A percentile compares a stretch with the other conserved stretches of the same genome.
phyloP scores from a whole-genome alignment of 148 eudicot genomes.

The Vaccinium macrocarpon region DNA sequence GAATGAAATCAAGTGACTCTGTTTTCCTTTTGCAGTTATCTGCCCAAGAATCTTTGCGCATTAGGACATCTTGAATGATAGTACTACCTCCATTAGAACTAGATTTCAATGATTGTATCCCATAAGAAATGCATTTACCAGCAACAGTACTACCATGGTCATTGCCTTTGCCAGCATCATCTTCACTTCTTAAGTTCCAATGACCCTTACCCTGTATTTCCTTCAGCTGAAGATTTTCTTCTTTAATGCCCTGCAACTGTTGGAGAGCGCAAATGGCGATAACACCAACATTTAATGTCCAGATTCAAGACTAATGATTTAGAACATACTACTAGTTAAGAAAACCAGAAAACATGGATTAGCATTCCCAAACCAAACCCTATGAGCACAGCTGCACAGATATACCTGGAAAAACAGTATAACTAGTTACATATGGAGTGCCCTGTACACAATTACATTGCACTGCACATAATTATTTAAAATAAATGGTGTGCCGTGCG shows the following conservation, averaged over 20 bases:
- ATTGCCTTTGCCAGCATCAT: constrained; percentile 16
- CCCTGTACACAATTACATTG: not conserved
- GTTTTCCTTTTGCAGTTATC: constrained; percentile 11
- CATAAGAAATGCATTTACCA: constrained; percentile 11
- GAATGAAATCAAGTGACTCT: constrained; percentile 5
- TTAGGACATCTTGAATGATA: constrained; percentile 15
- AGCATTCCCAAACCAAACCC: not conserved
- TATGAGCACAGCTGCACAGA: not conserved
- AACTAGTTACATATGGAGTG: too few species aligned
- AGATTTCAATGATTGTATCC: constrained; percentile 17
- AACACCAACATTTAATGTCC: not conserved
- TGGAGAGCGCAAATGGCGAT: not conserved
- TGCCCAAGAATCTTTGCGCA: constrained; percentile 15
- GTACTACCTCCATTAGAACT: not conserved
- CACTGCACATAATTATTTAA: too few species aligned
- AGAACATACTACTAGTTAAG: not conserved
- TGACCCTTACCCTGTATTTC: constrained; percentile 44
- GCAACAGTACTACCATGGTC: constrained; percentile 6
- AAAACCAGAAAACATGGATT: not conserved
- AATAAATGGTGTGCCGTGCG: too few species aligned
- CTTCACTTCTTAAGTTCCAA: constrained; percentile 28
- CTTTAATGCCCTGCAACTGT: constrained; percentile 60
- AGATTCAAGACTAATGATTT: not conserved
- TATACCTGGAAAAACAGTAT: not conserved
- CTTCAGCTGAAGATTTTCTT: constrained; percentile 47